Evolutionary conservation across 1,284 basidiomycete species (phyloP).

Genomic region (Naganishia albida): DNA sequence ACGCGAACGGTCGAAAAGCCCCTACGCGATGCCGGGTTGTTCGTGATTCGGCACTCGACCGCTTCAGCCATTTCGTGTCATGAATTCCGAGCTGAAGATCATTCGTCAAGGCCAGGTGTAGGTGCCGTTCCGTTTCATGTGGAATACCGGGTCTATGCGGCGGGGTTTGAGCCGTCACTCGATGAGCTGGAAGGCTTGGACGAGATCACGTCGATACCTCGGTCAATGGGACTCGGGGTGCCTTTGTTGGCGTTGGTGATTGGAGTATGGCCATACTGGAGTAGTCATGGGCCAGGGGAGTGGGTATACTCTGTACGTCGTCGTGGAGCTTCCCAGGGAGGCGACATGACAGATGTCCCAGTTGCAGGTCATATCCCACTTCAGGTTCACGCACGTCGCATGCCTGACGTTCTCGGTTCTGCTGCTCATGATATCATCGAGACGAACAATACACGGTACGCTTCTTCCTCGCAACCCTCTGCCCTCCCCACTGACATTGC

Average conservation of each 20-base stretch:
- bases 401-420: neutral
- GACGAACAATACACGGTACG: conserved; percentile 11
- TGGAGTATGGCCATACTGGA: too few species aligned
- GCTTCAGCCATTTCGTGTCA: neutral
- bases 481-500: neutral
- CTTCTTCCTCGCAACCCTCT: neutral
- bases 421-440: neutral
- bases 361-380: neutral
- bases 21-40: neutral
- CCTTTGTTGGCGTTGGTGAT: too few species aligned
- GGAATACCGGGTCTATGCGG: conserved; percentile 12
- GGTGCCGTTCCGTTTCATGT: neutral
- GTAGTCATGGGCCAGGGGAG: too few species aligned
- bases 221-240: neutral
- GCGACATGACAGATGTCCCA: too few species aligned
- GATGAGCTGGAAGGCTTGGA: neutral
- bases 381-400: neutral
- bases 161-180: neutral
- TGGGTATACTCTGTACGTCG: neutral
- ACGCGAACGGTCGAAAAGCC: conserved; percentile 4
- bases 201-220: neutral
- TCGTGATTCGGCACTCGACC: conserved; percentile 8
- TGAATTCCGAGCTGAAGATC: neutral
- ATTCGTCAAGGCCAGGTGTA: neutral
- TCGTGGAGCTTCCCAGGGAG: neutral